Conservation (phyloP, 2,329 filamentous ascomycete genomes). For the Phaeosphaeria sp. region DNA sequence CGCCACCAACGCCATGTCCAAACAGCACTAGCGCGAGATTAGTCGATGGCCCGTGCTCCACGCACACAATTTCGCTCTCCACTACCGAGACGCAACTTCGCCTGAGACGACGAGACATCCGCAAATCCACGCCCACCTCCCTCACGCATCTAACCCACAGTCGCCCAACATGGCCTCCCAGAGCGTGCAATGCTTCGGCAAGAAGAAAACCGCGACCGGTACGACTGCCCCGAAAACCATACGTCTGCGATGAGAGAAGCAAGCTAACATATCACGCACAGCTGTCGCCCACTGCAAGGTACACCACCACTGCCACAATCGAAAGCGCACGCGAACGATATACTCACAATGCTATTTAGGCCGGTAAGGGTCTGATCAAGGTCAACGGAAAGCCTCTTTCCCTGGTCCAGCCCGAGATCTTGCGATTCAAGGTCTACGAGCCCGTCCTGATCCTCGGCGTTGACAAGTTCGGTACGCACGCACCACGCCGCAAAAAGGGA, state of each 20-base stretch:
- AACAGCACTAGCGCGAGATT: constrained; percentile 16
- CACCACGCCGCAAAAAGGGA: constrained; percentile 10
- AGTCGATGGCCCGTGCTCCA: constrained; percentile 6
- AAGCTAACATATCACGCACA: constrained; percentile 52
- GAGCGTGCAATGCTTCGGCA: constrained; percentile 92
- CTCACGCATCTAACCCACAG: constrained; percentile 43
- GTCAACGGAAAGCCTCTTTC: constrained; percentile 97
- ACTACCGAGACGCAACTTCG: constrained; percentile 24
- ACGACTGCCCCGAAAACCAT: constrained; percentile 18
- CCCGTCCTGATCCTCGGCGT: constrained; percentile 95
- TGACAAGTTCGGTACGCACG: constrained; percentile 81
- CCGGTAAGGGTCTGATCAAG: constrained; percentile 91
- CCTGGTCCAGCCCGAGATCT: constrained; percentile 93
- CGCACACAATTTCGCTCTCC: constrained; percentile 14
- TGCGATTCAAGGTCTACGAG: constrained; percentile 99
- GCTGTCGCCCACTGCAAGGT: constrained; percentile 95
- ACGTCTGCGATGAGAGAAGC: constrained; percentile 32
- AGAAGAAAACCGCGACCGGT: constrained; percentile 68
- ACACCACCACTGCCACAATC: constrained; percentile 47
- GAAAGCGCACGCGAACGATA: constrained; percentile 27
- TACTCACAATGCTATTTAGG: constrained; percentile 53
- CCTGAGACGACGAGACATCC: constrained; percentile 28
- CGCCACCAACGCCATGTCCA: constrained; percentile 6
- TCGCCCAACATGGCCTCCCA: constrained; percentile 52
- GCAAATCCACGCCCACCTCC: constrained; percentile 34